Evolutionary conservation across 345 rosid genomes (phyloP).

Genomic region (Atalantia buxifolia): DNA sequence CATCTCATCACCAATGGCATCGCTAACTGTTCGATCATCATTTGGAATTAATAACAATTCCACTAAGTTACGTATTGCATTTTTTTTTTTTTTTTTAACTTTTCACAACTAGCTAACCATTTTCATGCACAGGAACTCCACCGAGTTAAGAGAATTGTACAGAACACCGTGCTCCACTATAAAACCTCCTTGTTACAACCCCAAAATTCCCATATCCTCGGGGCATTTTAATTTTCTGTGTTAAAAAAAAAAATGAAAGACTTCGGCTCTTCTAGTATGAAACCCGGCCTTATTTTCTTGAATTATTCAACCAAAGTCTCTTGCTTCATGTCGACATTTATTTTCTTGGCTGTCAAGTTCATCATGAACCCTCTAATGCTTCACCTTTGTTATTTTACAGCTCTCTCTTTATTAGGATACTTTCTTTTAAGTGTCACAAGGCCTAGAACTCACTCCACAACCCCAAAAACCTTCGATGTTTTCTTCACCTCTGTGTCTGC

Average conservation of each 20-base stretch:
- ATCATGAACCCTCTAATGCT: constrained; percentile 25
- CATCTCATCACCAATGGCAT: too few relatives aligned
- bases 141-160: too few relatives aligned
- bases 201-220: too few relatives aligned
- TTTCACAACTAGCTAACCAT: too few relatives aligned
- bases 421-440: constrained; percentile 30
- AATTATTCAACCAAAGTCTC: not conserved
- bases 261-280: not conserved
- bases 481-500: constrained; percentile 81
- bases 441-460: constrained; percentile 28
- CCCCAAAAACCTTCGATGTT: constrained; percentile 41
- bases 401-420: constrained; percentile 35
- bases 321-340: not conserved
- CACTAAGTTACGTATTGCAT: too few relatives aligned
- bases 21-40: too few relatives aligned
- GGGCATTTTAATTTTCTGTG: too few relatives aligned
- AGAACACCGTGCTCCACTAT: too few relatives aligned
- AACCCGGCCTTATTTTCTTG: not conserved
- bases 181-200: too few relatives aligned
- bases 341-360: not conserved
- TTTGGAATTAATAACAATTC: too few relatives aligned
- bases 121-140: too few relatives aligned
- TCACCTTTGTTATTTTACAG: constrained; percentile 36
- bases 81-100: too few relatives aligned
- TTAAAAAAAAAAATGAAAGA: not conserved